phyloP scores from a whole-genome alignment of 1,284 basidiomycete genomes.

The Ganoderma leucocontextum region DNA sequence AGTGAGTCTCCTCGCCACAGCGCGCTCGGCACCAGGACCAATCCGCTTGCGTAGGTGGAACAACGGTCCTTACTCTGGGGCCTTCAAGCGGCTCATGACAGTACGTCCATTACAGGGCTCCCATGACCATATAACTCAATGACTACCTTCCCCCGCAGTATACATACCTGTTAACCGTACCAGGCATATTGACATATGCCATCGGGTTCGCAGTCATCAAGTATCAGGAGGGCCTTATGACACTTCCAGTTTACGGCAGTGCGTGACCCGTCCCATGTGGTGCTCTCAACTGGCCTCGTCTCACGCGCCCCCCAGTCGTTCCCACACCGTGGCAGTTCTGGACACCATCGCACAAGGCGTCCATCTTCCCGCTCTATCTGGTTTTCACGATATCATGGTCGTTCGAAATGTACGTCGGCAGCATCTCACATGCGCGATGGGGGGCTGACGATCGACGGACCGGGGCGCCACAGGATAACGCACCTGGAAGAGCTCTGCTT shows the following conservation, averaged over 20 bases:
- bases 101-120: slow-evolving; percentile 45
- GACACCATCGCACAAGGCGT: slow-evolving; percentile 51
- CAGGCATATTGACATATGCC: slow-evolving; percentile 65
- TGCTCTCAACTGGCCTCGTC: not conserved
- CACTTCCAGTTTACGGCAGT: slow-evolving; percentile 58
- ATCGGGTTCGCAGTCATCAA: slow-evolving; percentile 74
- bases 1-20: slow-evolving; percentile 48
- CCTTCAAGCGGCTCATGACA: slow-evolving; percentile 84
- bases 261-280: slow-evolving; percentile 37
- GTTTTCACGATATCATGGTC: slow-evolving; percentile 71
- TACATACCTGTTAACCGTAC: slow-evolving; percentile 71
- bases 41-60: slow-evolving; percentile 61
- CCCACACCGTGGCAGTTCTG: slow-evolving; percentile 71
- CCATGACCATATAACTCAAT: not conserved
- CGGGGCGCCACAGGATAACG: slow-evolving; percentile 60
- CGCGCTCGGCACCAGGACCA: not conserved
- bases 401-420: slow-evolving; percentile 69
- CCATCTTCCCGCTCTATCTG: slow-evolving; percentile 70
- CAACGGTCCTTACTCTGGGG: slow-evolving; percentile 66
- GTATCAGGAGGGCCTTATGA: slow-evolving; percentile 69
- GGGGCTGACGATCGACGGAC: not conserved
- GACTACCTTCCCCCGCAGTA: slow-evolving; percentile 54
- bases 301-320: slow-evolving; percentile 52
- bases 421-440: not conserved
- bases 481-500: slow-evolving; percentile 86